These are phyloP conservation scores for Furcasterigmium furcatum DNA, from an alignment of 2,329 filamentous ascomycete genomes.

Conservation along the genomic window DNA sequence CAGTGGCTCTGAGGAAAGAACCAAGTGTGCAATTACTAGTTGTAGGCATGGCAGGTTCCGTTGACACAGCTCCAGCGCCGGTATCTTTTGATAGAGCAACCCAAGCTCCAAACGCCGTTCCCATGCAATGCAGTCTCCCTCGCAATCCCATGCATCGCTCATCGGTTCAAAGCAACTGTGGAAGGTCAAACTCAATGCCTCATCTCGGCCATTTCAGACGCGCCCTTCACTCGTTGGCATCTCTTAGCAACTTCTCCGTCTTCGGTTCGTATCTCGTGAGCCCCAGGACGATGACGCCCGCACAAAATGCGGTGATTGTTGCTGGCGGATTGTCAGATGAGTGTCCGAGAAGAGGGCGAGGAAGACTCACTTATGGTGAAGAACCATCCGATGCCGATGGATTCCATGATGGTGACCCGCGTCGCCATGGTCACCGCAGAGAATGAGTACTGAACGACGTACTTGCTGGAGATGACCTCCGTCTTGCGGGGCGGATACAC, in stretches of 20 bases:
- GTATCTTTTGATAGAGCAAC: too few relatives aligned
- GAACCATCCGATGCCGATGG: conserved; percentile 48
- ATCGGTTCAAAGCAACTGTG: too few relatives aligned
- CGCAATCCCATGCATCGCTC: too few relatives aligned
- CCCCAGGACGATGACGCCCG: background rate
- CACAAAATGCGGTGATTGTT: background rate
- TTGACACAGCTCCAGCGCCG: too few relatives aligned
- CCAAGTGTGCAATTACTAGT: too few relatives aligned
- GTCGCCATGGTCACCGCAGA: conserved; percentile 42
- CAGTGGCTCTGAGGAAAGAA: too few relatives aligned
- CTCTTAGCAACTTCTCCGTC: conserved; percentile 1
- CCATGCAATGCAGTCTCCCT: too few relatives aligned
- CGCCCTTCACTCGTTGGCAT: background rate
- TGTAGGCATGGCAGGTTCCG: too few relatives aligned
- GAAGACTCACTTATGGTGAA: conserved; percentile 34
- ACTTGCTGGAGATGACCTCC: conserved; percentile 14
- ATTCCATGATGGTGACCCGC: conserved; percentile 47
- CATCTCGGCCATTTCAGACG: too few relatives aligned
- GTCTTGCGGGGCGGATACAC: conserved; percentile 10
- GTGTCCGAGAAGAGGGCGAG: background rate
- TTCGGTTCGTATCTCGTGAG: conserved; percentile 3
- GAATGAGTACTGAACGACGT: conserved; percentile 13
- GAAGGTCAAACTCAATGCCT: too few relatives aligned
- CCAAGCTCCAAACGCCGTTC: too few relatives aligned
- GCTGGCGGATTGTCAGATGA: background rate